A percentile compares a stretch with the other conserved stretches of the same genome.
phyloP scores from a whole-genome alignment of 2,329 filamentous ascomycete species.

The Fusarium sp. region DNA sequence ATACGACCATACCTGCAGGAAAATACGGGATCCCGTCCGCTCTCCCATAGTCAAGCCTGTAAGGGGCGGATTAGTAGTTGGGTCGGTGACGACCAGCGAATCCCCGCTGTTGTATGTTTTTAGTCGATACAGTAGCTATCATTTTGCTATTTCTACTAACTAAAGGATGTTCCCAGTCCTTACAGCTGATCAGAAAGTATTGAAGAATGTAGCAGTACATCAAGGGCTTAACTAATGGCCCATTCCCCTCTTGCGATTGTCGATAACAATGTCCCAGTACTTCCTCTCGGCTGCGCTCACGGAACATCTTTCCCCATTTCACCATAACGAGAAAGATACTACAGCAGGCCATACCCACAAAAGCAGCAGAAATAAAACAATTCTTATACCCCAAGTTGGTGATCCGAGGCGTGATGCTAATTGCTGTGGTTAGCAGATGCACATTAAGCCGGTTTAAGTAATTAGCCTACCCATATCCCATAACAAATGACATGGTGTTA shows the following conservation, averaged over 20 bases:
- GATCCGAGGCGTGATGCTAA: background rate
- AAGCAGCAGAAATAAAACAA: background rate
- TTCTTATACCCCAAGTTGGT: background rate
- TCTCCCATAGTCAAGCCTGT: constrained; percentile 13
- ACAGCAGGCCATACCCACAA: background rate
- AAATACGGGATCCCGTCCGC: constrained; percentile 16
- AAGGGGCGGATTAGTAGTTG: constrained; percentile 12
- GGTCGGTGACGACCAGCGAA: constrained; percentile 17
- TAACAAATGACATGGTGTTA: background rate
- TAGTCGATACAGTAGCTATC: accelerated
- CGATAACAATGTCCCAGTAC: accelerated
- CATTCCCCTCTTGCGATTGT: background rate
- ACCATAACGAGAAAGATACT: background rate
- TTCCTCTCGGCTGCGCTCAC: background rate
- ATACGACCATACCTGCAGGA: constrained; percentile 13
- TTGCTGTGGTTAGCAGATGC: background rate
- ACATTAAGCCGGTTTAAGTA: background rate
- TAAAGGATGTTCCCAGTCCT: background rate
- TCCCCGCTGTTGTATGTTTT: background rate
- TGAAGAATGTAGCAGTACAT: too few species aligned
- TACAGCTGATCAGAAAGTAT: background rate
- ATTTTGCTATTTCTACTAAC: accelerated
- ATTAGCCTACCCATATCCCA: background rate
- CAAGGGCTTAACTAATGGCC: background rate
- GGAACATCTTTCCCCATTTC: background rate